Evolutionary conservation across 2,329 filamentous ascomycete species (phyloP).

Genomic region (Fusarium sp.): DNA sequence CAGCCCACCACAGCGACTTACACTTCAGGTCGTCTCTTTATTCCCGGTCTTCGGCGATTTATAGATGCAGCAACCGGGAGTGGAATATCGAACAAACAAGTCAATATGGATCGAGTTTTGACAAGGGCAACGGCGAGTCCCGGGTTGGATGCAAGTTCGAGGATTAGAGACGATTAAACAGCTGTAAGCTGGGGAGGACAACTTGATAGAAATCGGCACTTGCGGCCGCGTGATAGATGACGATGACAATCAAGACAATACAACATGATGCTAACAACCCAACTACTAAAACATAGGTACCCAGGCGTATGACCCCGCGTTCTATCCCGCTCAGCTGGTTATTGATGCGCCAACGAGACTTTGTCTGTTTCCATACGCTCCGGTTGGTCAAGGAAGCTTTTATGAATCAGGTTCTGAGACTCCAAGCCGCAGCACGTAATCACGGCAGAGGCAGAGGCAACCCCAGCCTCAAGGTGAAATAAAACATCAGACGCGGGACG

Average conservation of each 20-base stretch:
- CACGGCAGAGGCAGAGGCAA: not conserved
- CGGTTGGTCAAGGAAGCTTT: conserved; percentile 25
- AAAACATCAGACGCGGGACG: no score
- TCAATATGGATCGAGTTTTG: conserved; percentile 14
- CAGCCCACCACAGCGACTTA: conserved; percentile 40
- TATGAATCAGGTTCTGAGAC: conserved; percentile 24
- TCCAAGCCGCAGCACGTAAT: conserved; percentile 13
- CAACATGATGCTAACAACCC: not conserved
- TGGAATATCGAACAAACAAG: conserved; percentile 23
- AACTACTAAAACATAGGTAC: not conserved
- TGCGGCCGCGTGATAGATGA: conserved; percentile 39
- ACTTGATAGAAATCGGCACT: not conserved
- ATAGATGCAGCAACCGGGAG: conserved; percentile 36
- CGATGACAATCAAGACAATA: conserved; percentile 21
- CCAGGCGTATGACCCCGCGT: conserved; percentile 7
- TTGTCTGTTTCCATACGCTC: conserved; percentile 8
- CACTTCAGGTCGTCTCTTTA: conserved; percentile 8
- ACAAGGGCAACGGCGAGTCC: conserved; percentile 16
- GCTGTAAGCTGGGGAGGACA: not conserved
- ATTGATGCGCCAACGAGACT: conserved; percentile 16
- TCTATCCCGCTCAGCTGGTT: conserved; percentile 25
- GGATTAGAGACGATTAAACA: not conserved
- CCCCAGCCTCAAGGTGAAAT: no score
- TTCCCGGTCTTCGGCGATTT: conserved; percentile 39
- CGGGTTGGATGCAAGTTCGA: not conserved